These are phyloP conservation scores for Russula olivacea DNA, from an alignment of 768 basidiomycete genomes.

Conservation along the genomic window DNA sequence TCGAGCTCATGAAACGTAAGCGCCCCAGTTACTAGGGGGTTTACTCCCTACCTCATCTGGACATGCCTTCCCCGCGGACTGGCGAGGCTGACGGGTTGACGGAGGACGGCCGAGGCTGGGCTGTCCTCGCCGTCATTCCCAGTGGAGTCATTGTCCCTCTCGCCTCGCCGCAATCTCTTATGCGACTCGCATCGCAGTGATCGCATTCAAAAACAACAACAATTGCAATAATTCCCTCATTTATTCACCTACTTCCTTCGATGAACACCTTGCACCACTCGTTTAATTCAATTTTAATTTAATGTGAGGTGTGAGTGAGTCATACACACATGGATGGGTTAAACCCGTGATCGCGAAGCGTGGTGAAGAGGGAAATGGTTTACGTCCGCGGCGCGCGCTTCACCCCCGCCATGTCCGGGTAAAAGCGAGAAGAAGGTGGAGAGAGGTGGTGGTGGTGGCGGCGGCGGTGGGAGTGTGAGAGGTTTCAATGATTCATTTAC, in stretches of 20 bases:
- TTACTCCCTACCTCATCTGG: slow-evolving; percentile 3
- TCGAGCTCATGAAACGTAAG: not conserved
- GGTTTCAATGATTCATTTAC: not conserved
- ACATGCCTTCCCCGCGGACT: slow-evolving; percentile 2
- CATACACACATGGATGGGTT: not conserved
- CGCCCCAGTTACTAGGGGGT: slow-evolving; percentile 1
- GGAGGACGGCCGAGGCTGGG: no score
- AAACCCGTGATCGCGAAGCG: slow-evolving; percentile 16
- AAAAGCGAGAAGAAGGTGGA: not conserved
- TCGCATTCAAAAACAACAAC: no score
- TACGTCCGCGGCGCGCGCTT: slow-evolving; percentile 17
- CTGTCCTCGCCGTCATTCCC: not conserved
- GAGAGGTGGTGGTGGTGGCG: no score
- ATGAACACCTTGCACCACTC: no score
- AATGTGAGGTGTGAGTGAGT: not conserved
- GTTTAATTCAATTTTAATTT: no score
- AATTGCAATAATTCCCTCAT: no score
- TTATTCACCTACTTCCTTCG: no score
- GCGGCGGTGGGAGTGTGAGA: not conserved
- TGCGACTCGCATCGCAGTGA: no score
- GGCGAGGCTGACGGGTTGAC: not conserved
- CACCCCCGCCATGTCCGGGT: slow-evolving; percentile 19
- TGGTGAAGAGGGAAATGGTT: not conserved
- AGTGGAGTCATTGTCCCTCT: not conserved
- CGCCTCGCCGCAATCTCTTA: not conserved